Percentiles rank a stretch among this genome's conserved stretches.
phyloP scores from a whole-genome alignment of 495 filamentous ascomycete genomes.

The Neurospora pannonica region DNA sequence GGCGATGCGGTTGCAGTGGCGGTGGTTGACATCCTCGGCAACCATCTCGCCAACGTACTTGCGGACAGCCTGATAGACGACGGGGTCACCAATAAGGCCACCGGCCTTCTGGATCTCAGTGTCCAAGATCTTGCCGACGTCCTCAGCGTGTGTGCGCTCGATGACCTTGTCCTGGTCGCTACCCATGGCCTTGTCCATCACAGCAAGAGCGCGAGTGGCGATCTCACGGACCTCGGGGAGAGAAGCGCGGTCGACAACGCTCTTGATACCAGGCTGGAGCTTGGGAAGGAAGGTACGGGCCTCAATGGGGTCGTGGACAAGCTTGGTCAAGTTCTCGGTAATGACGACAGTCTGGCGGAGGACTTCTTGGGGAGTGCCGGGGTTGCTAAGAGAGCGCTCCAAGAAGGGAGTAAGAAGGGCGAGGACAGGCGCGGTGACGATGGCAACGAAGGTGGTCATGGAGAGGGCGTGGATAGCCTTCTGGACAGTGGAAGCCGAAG shows the following conservation, averaged over 20 bases:
- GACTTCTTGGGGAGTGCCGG: constrained; percentile 85
- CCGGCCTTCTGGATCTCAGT: constrained; percentile 61
- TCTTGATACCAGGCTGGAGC: constrained; percentile 87
- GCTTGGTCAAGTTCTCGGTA: constrained; percentile 97
- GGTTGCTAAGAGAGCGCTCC: constrained; percentile 84
- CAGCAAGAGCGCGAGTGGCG: constrained; percentile 67
- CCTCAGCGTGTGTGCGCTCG: constrained; percentile 58
- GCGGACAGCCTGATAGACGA: constrained; percentile 58
- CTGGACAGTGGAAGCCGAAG: constrained; percentile 76
- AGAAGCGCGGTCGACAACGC: constrained; percentile 76
- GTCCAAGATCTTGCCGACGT: constrained; percentile 67
- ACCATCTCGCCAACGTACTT: constrained; percentile 78
- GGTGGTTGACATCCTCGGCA: constrained; percentile 78
- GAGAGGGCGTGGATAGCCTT: constrained; percentile 96
- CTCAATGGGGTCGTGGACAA: constrained; percentile 96
- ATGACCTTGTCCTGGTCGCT: constrained; percentile 56
- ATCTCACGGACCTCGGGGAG: constrained; percentile 91
- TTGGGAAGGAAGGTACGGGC: constrained; percentile 94
- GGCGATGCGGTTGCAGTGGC: constrained; percentile 63
- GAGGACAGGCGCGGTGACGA: constrained; percentile 94
- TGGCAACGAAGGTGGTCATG: constrained; percentile 96
- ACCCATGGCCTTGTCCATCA: constrained; percentile 92
- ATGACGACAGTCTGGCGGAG: constrained; percentile 92
- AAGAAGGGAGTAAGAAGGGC: constrained; percentile 95
- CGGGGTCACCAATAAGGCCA: constrained; percentile 51